Conservation (phyloP, 495 filamentous ascomycete species). For the Xylaria curta region DNA sequence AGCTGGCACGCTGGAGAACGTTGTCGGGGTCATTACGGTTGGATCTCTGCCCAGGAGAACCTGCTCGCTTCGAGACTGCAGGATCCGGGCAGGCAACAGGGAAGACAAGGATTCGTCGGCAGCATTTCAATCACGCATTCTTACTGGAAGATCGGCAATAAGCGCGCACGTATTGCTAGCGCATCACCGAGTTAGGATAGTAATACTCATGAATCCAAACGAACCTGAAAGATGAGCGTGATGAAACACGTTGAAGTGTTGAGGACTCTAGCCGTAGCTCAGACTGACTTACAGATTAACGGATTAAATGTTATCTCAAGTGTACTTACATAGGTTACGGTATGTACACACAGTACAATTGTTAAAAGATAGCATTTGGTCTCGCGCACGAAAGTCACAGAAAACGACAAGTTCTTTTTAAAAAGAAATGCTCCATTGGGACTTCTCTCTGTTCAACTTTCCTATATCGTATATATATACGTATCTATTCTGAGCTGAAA, state of each 20-base stretch:
- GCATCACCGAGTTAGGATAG: slow-evolving; percentile 16
- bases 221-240: neutral
- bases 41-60: neutral
- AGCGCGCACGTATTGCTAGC: neutral
- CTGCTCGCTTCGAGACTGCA: neutral
- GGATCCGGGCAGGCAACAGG: neutral
- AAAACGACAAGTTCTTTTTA: neutral
- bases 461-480: neutral
- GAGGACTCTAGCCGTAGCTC: neutral
- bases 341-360: neutral
- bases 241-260: neutral
- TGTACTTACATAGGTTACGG: neutral
- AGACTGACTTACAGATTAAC: neutral
- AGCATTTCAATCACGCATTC: neutral
- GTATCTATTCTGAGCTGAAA: neutral
- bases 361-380: neutral
- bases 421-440: neutral
- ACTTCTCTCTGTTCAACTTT: neutral
- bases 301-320: neutral
- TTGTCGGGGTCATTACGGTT: neutral
- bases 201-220: slow-evolving; percentile 10
- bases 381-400: neutral
- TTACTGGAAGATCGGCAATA: neutral
- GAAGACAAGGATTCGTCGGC: neutral
- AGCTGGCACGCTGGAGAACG: neutral